phyloP scores from a whole-genome alignment of 1,284 basidiomycete genomes.

The Phellopilus nigrolimitatus region DNA sequence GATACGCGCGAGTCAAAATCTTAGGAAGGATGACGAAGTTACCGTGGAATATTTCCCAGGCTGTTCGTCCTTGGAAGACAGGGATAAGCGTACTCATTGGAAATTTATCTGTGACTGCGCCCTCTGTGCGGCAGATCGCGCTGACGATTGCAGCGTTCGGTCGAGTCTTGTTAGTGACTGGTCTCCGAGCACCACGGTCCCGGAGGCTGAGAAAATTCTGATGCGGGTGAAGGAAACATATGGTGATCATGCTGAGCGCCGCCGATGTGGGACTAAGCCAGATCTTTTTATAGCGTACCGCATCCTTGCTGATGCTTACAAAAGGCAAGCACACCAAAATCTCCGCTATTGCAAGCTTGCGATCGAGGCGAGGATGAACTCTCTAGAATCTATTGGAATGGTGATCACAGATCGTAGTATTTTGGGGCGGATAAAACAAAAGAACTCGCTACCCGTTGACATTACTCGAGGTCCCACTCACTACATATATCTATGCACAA shows the following conservation, averaged over 20 bases:
- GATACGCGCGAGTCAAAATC: constrained; percentile 6
- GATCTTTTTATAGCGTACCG: background rate
- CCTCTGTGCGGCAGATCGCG: constrained; percentile 1
- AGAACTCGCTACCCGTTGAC: background rate
- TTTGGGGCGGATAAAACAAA: background rate
- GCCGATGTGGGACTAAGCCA: background rate
- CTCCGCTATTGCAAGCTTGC: background rate
- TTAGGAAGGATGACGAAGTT: constrained; percentile 18
- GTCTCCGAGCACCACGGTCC: background rate
- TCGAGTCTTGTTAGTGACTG: background rate
- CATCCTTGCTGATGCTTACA: background rate
- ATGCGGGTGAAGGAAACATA: background rate
- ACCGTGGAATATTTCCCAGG: constrained; percentile 7
- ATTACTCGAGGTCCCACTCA: background rate
- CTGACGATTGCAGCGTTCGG: background rate
- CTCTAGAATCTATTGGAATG: background rate
- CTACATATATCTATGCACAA: background rate
- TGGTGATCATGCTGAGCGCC: background rate
- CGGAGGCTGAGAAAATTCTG: background rate
- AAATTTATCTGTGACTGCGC: constrained; percentile 1
- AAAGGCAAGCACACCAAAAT: background rate
- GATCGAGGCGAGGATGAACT: background rate
- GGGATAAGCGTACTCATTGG: background rate
- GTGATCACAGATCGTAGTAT: constrained; percentile 1
- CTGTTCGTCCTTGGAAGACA: background rate